phyloP scores from a whole-genome alignment of 345 rosid genomes.

The Pelargonium nanum region DNA sequence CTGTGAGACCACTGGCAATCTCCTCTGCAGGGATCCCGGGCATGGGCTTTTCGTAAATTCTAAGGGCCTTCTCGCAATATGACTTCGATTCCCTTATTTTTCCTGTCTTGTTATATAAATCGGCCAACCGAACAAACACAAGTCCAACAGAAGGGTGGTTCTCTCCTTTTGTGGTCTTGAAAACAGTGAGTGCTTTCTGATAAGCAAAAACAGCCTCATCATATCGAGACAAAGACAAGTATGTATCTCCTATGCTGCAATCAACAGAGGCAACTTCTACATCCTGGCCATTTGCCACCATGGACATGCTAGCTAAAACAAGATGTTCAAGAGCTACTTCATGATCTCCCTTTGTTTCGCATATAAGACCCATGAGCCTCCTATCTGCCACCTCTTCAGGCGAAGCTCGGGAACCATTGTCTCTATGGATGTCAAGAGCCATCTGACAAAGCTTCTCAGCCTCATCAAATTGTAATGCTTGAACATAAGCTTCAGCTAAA shows the following conservation, averaged over 20 bases:
- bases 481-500: conserved; percentile 80
- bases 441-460: conserved; percentile 58
- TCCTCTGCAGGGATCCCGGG: conserved; percentile 60
- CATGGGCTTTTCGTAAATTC: conserved; percentile 58
- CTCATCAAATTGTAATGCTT: conserved; percentile 71
- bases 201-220: conserved; percentile 82
- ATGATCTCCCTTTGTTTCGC: conserved; percentile 74
- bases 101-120: conserved; percentile 68
- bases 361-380: conserved; percentile 90
- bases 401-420: conserved; percentile 51
- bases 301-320: conserved; percentile 86
- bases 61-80: conserved; percentile 75
- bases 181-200: conserved; percentile 75
- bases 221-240: conserved; percentile 65
- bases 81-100: conserved; percentile 73
- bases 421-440: conserved; percentile 64
- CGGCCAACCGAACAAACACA: conserved; percentile 79
- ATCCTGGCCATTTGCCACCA: conserved; percentile 76
- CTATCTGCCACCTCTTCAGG: conserved; percentile 82
- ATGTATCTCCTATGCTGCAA: conserved; percentile 85
- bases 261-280: conserved; percentile 77
- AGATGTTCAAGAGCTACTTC: conserved; percentile 84
- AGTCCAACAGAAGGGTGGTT: conserved; percentile 76
- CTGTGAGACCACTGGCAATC: conserved; percentile 78
- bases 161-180: conserved; percentile 76